These are phyloP conservation scores for Coemansia sp. DNA, from an alignment of 192 early-diverging fungal genomes.

Conservation along the genomic window DNA sequence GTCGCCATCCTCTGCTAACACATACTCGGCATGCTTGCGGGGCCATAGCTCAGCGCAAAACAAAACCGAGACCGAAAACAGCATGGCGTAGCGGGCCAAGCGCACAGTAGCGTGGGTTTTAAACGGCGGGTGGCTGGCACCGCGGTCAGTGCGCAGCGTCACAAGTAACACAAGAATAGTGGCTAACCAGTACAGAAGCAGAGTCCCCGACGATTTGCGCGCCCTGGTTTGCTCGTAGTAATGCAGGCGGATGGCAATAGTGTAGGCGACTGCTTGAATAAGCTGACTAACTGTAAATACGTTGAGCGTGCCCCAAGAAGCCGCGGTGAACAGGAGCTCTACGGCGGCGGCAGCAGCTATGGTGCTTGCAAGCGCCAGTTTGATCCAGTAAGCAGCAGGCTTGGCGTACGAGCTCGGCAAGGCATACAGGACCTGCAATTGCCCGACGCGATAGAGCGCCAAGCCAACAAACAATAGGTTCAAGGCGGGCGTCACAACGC, in stretches of 20 bases:
- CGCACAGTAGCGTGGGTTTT: not conserved
- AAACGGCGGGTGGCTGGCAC: not conserved
- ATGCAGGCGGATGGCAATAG: conserved; percentile 5
- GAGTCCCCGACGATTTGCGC: conserved; percentile 13
- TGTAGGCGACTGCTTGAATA: conserved; percentile 4
- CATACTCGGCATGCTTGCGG: conserved; percentile 15
- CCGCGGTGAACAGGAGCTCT: not conserved
- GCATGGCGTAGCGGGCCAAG: not conserved
- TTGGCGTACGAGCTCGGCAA: conserved; percentile 2
- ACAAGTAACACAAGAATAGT: conserved; percentile 6
- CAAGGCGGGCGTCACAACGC: conserved; percentile 10
- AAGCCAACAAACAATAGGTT: conserved; percentile 13
- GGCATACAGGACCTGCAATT: not conserved
- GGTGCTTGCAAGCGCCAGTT: conserved; percentile 14
- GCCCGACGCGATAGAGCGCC: not conserved
- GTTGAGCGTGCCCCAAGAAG: not conserved
- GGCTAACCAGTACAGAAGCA: conserved; percentile 32
- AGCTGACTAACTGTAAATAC: conserved; percentile 15
- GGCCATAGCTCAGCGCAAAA: conserved; percentile 24
- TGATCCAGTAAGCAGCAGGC: conserved; percentile 14
- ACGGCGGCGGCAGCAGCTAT: not conserved
- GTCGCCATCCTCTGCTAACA: not conserved
- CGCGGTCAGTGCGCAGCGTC: conserved; percentile 19
- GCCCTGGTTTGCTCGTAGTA: conserved; percentile 26
- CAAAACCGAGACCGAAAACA: not conserved